Base-by-base conservation (phyloP, 1,139 yeast genomes). In the Candida tropicalis region DNA sequence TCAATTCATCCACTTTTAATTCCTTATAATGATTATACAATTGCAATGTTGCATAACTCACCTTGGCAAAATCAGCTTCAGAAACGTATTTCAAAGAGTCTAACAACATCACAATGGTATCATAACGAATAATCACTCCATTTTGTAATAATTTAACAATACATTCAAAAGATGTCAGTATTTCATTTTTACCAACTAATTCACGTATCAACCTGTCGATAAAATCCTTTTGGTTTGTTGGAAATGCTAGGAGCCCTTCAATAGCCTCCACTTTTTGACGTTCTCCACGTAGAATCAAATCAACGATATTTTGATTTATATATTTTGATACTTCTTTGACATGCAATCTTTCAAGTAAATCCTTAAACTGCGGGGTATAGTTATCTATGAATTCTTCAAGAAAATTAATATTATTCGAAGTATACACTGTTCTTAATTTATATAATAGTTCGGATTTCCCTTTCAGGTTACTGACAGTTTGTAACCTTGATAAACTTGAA, bases 11-110 rank as follows among this genome's bases (percentile, higher is more conserved):
- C 1, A 12, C 12, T 4, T 35, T 33, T 4, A 42, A 12, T 8
- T 40, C 35, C 13, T 32, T 20, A 28, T 11, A 18, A n/a, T 20
- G 35, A 9, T 41, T 33, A 2, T 41, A 17, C 12, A 49, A 5
- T 27, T 47, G 51, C 20, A 44, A n/a, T 18, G 42, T 4, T 6
- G 42, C 38, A 33, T 46, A 49, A 9, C 43, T 23, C 26, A 46
- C 36, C 11, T 27, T 24, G 10, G 44, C 18, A 33, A 41, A 37
- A 2, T 39, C 35, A 4, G 11, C 23, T 5, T 13, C 15, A 15
- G 26, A 16, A 15, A 34, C 18, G 22, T 24, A 26, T 12, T 25
- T 18, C 13, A 46, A 39, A 5, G 27, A 20, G 13, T n/a, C 12
- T 4, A 37, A 13, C 10, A 38, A 23, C 13, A 26, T 15, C 22